Evolutionary conservation across 1,284 basidiomycete genomes (phyloP), one percentile per base, ranked within the genome.

Genomic region (Cryptococcus hybrid): DNA sequence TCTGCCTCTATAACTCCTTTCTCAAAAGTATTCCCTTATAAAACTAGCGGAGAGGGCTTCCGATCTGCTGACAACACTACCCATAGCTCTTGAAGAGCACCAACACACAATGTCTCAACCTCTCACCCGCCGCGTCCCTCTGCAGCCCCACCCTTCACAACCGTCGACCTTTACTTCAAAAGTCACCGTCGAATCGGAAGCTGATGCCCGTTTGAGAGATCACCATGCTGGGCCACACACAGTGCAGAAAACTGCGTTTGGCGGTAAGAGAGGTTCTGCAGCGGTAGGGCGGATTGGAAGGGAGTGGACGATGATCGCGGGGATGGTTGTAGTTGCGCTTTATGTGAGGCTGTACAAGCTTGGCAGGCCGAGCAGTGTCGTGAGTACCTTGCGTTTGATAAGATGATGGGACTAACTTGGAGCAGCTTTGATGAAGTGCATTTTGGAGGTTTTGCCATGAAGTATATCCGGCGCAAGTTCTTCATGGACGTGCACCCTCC

Each of bases 401-500:
- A 7, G 7, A 18, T 45, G 7, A 7, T 7, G 39, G 9, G 37
- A 38, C 36, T 24, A 48, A 15, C 2, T 12, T 13, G 11, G 15
- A 8, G 7, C 69, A 95, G 92, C 15, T 97, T 97, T 74, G 93
- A 97, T 71, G 93, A 97, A 77, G 93, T 96, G 0, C 93, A 96
- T 76, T 96, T 97, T 77, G 93, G 93, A 60, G 94, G 94, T 74
- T 95, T 96, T 73, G 90, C 93, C 1, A 84, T 85, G 54, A 92
- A 91, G 71, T 84, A 84, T 63, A 78, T 99, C 74, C 92, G 94
- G 75, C 89, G 92, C 70, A 89, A 92, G 72, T 96, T 95, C 81
- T 96, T 95, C 80, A 84, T 99, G 77, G 96, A 99, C 72, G 95
- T 99, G 1, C 95, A 99, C 74, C 95, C 96, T 0, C 96, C 96